phyloP scores from a whole-genome alignment of 129 eudicot genomes.

The Tagetes patula region DNA sequence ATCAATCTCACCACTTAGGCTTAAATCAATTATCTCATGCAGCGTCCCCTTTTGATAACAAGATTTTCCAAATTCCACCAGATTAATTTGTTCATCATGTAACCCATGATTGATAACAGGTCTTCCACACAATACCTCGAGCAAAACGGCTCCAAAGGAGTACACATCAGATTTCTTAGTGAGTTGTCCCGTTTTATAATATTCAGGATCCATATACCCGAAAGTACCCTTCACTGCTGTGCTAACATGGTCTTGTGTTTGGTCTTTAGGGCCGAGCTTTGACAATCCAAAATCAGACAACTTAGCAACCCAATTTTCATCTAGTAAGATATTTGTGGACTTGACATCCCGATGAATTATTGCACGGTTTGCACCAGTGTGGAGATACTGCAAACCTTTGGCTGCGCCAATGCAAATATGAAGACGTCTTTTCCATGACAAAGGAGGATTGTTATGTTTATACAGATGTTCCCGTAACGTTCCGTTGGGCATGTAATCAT shows the following conservation, averaged over 20 bases:
- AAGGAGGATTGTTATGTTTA: constrained; percentile 27
- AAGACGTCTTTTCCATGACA: constrained; percentile 44
- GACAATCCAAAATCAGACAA: too few species aligned
- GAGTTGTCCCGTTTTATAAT: constrained; percentile 21
- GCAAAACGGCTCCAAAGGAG: constrained; percentile 56
- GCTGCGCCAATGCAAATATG: constrained; percentile 57
- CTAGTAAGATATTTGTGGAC: too few species aligned
- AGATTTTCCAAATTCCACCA: constrained; percentile 41
- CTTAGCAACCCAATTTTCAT: too few species aligned
- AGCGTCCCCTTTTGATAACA: constrained; percentile 28
- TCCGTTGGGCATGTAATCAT: constrained; percentile 48
- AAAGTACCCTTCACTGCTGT: constrained; percentile 45
- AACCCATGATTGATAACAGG: constrained; percentile 10
- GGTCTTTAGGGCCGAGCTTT: constrained; percentile 27
- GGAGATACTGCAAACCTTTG: constrained; percentile 47
- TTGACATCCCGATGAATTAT: too few species aligned
- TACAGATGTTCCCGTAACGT: constrained; percentile 43
- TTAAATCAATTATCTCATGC: constrained; percentile 38
- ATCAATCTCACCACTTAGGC: constrained; percentile 37
- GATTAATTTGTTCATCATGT: constrained; percentile 37
- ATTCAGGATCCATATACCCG: constrained; percentile 50
- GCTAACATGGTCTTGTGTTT: constrained; percentile 32
- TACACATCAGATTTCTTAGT: constrained; percentile 50
- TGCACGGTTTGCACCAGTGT: constrained; percentile 21
- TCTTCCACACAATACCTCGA: constrained; percentile 52